Percentiles rank a stretch among this genome's conserved stretches.
Conservation (phyloP, 192 early-diverging fungal genomes). For the Coemansia sp. region DNA sequence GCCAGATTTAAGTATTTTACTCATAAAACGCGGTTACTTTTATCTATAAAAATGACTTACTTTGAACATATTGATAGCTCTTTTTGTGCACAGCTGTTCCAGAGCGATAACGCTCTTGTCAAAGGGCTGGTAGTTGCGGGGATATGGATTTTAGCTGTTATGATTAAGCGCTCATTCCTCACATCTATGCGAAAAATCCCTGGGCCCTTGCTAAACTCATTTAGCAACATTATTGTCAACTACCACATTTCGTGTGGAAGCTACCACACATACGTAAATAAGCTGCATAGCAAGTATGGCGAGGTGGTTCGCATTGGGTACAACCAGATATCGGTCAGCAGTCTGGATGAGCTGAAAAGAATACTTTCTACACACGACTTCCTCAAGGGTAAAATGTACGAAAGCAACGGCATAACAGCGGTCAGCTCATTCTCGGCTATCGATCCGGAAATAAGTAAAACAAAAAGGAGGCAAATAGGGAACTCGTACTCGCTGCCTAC, state of each 20-base stretch:
- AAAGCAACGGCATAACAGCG: conserved; percentile 11
- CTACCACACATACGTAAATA: conserved; percentile 21
- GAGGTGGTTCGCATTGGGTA: conserved; percentile 42
- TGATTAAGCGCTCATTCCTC: not conserved
- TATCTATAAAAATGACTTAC: too few species aligned
- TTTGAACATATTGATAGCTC: too few species aligned
- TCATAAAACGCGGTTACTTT: too few species aligned
- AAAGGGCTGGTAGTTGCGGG: not conserved
- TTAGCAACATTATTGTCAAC: conserved; percentile 28
- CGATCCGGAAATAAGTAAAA: conserved; percentile 31
- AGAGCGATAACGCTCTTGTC: not conserved
- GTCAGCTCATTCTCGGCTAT: conserved; percentile 33
- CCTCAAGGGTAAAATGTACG: conserved; percentile 33
- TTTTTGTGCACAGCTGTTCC: not conserved
- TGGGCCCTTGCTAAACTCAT: conserved; percentile 23
- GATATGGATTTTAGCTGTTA: not conserved
- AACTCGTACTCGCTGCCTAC: conserved; percentile 23
- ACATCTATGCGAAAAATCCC: conserved; percentile 30
- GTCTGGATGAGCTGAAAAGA: conserved; percentile 16
- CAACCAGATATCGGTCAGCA: conserved; percentile 37
- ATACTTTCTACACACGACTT: conserved; percentile 43
- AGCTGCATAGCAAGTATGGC: conserved; percentile 40
- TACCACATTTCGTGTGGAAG: conserved; percentile 21
- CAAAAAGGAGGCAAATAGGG: conserved; percentile 29
- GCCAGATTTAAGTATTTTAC: too few species aligned